Conservation (phyloP, 208 protist species). For the Kentomonas sorsogonicus region DNA sequence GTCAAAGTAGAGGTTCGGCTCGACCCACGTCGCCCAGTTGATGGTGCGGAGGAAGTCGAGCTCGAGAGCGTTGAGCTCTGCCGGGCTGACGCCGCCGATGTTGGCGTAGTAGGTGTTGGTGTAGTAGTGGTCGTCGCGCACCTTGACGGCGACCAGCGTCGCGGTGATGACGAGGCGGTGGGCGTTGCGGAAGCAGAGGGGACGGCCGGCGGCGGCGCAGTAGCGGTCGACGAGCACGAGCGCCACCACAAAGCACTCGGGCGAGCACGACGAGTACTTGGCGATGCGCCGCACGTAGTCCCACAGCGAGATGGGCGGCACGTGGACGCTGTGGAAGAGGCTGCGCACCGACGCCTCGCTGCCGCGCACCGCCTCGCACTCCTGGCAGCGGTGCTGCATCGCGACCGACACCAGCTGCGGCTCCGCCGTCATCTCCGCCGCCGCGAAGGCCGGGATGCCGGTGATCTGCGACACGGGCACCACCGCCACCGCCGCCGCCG, state of each 20-base stretch:
- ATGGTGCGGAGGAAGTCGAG: constrained; percentile 77
- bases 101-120: constrained; percentile 90
- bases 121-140: constrained; percentile 88
- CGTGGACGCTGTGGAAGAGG: constrained; percentile 66
- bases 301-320: constrained; percentile 77
- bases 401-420: constrained; percentile 47
- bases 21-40: constrained; percentile 81
- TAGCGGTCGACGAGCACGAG: constrained; percentile 91
- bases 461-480: background rate
- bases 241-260: constrained; percentile 89
- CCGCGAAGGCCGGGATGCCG: constrained; percentile 7
- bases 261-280: constrained; percentile 85
- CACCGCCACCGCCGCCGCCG: too few species aligned
- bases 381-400: constrained; percentile 61
- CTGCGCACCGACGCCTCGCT: constrained; percentile 18
- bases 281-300: constrained; percentile 89
- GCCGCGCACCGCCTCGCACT: constrained; percentile 5
- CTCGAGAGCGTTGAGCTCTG: constrained; percentile 86
- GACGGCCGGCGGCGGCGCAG: constrained; percentile 36
- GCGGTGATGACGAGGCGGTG: constrained; percentile 87
- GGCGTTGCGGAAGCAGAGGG: constrained; percentile 52
- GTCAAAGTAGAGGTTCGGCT: constrained; percentile 44
- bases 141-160: constrained; percentile 84
- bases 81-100: constrained; percentile 75
- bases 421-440: constrained; percentile 41